Conservation (phyloP, 2,329 filamentous ascomycete species). For the Talaromyces sp. region DNA sequence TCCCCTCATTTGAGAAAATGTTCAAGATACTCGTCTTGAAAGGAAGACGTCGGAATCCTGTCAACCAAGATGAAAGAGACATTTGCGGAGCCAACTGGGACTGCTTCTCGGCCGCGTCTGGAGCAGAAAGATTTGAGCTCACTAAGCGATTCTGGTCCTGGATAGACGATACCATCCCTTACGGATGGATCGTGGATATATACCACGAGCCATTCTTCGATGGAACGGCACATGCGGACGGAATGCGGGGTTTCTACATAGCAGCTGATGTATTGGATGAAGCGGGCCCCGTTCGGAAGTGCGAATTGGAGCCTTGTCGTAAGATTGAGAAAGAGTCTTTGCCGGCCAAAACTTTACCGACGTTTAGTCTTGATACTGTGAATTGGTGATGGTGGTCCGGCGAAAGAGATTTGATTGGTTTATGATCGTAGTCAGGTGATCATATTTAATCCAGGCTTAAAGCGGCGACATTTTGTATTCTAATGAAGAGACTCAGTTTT, state of each 20-base stretch:
- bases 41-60: background rate
- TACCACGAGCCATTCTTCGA: slow-evolving; percentile 28
- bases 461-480: background rate
- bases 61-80: background rate
- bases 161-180: slow-evolving; percentile 19
- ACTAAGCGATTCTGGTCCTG: slow-evolving; percentile 19
- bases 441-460: background rate
- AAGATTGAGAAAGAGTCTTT: background rate
- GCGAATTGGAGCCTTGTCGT: background rate
- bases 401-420: background rate
- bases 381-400: background rate
- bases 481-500: background rate
- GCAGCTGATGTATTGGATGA: slow-evolving; percentile 1
- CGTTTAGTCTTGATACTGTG: background rate
- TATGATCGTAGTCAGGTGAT: background rate
- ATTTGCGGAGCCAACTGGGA: background rate
- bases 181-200: slow-evolving; percentile 19
- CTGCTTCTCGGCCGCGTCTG: background rate
- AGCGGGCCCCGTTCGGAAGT: slow-evolving; percentile 12
- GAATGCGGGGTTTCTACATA: slow-evolving; percentile 20
- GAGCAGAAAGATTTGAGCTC: slow-evolving; percentile 3
- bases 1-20: slow-evolving; percentile 3
- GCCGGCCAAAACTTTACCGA: too few relatives aligned
- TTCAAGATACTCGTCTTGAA: background rate
- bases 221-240: slow-evolving; percentile 27